Conservation (phyloP, 192 early-diverging fungal genomes). For the Backusella mclennaniae region DNA sequence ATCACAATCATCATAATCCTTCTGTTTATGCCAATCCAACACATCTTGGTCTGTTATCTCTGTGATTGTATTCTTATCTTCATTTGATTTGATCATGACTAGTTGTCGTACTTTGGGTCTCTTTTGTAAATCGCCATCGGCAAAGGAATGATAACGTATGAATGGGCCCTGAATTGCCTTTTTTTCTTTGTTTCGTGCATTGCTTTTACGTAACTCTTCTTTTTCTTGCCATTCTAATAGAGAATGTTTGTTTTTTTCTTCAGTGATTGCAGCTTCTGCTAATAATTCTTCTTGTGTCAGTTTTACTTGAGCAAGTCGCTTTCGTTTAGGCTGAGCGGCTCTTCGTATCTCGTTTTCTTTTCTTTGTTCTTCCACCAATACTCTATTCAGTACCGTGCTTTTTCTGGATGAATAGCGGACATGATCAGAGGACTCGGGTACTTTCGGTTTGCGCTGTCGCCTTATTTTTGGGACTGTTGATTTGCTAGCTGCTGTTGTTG, state of each 20-base stretch:
- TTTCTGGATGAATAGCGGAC: constrained; percentile 47
- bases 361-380: constrained; percentile 44
- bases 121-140: constrained; percentile 38
- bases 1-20: constrained; percentile 28
- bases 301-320: constrained; percentile 34
- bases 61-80: background rate
- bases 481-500: background rate
- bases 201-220: constrained; percentile 46
- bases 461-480: background rate
- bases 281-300: constrained; percentile 56
- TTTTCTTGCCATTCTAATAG: constrained; percentile 49
- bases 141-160: constrained; percentile 49
- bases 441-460: background rate
- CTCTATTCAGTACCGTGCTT: constrained; percentile 50
- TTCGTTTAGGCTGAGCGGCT: constrained; percentile 45
- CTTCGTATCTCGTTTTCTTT: constrained; percentile 18
- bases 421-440: constrained; percentile 23
- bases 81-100: constrained; percentile 14
- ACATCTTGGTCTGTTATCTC: constrained; percentile 1
- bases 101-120: constrained; percentile 32
- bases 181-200: constrained; percentile 36
- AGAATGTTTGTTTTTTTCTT: constrained; percentile 48
- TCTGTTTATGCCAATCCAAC: constrained; percentile 14
- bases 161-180: constrained; percentile 37
- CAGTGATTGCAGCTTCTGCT: constrained; percentile 51